These are phyloP conservation scores for Colletotrichum magnum DNA, from an alignment of 2,329 filamentous ascomycete genomes.

Conservation along the genomic window DNA sequence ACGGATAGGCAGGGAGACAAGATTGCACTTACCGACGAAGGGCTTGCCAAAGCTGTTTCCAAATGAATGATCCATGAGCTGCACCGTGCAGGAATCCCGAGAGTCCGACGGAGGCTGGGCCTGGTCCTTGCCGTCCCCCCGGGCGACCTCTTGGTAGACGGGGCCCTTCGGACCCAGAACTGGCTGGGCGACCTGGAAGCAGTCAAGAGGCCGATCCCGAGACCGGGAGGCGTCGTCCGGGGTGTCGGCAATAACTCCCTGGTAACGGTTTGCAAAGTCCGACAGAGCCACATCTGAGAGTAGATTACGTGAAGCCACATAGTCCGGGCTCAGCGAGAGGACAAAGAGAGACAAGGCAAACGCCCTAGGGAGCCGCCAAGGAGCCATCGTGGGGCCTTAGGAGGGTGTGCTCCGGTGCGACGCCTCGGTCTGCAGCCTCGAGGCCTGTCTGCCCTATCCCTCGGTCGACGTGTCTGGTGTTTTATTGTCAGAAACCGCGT, in stretches of 20 bases:
- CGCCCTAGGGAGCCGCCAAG: conserved; percentile 23
- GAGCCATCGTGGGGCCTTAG: conserved; percentile 20
- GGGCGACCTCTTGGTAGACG: conserved; percentile 33
- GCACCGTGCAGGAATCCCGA: conserved; percentile 60
- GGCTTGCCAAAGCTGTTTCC: conserved; percentile 80
- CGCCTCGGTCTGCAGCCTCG: conserved; percentile 31
- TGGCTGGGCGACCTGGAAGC: conserved; percentile 79
- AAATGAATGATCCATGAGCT: conserved; percentile 81
- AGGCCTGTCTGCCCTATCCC: conserved; percentile 29
- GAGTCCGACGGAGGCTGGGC: conserved; percentile 41
- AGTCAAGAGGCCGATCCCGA: conserved; percentile 59
- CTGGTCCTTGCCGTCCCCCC: conserved; percentile 42
- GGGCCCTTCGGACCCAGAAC: conserved; percentile 66
- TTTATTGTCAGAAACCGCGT: conserved; percentile 34
- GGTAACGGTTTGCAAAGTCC: conserved; percentile 21
- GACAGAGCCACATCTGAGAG: conserved; percentile 12
- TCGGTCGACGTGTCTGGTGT: conserved; percentile 21
- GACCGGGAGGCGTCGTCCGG: conserved; percentile 21
- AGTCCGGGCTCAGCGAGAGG: conserved; percentile 29
- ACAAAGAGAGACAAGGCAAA: conserved; percentile 32
- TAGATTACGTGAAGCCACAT: conserved; percentile 28
- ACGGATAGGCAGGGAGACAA: neutral
- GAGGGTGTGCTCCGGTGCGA: neutral
- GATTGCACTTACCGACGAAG: conserved; percentile 72
- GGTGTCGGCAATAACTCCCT: conserved; percentile 30